A percentile compares a stretch with the other conserved stretches of the same genome.
Conservation (phyloP, 1,139 yeast genomes). For the Geotrichum histeridarum region DNA sequence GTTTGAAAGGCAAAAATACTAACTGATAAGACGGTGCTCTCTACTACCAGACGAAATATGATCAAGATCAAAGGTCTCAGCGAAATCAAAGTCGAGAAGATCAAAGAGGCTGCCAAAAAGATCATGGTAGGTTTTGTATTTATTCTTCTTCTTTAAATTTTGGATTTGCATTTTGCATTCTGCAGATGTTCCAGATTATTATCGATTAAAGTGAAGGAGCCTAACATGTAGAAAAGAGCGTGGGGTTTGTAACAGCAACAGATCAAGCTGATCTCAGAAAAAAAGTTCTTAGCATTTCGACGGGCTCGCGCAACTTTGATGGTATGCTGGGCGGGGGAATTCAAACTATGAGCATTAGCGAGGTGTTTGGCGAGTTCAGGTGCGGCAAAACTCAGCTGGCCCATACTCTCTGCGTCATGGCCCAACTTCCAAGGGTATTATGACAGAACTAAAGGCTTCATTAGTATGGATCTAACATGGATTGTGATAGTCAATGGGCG, state of each 20-base stretch:
- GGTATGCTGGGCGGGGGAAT: conserved; percentile 55
- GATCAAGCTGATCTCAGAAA: conserved; percentile 48
- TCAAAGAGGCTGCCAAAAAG: conserved; percentile 57
- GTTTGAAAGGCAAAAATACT: background rate
- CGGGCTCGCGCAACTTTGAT: conserved; percentile 54
- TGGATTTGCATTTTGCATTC: background rate
- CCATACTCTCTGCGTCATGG: conserved; percentile 55
- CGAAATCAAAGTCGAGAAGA: conserved; percentile 56
- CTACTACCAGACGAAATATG: conserved; percentile 51
- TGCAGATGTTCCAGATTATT: background rate
- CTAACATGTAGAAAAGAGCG: conserved; percentile 26
- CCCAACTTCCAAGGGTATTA: conserved; percentile 49
- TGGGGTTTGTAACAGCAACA: conserved; percentile 53
- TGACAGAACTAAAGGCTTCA: background rate
- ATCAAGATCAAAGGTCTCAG: conserved; percentile 52
- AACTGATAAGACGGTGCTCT: conserved; percentile 43
- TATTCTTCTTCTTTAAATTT: conserved; percentile 18
- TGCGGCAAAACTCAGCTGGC: conserved; percentile 60
- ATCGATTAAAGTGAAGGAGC: background rate
- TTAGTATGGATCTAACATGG: background rate
- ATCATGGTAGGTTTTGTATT: conserved; percentile 33
- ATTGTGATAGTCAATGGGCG: conserved; percentile 42
- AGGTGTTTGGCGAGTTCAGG: conserved; percentile 59
- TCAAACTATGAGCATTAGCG: conserved; percentile 57
- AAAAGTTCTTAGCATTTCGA: conserved; percentile 46